phyloP scores from a whole-genome alignment of 108 stramenopile species.

The Nannochloropsis gaditana region DNA sequence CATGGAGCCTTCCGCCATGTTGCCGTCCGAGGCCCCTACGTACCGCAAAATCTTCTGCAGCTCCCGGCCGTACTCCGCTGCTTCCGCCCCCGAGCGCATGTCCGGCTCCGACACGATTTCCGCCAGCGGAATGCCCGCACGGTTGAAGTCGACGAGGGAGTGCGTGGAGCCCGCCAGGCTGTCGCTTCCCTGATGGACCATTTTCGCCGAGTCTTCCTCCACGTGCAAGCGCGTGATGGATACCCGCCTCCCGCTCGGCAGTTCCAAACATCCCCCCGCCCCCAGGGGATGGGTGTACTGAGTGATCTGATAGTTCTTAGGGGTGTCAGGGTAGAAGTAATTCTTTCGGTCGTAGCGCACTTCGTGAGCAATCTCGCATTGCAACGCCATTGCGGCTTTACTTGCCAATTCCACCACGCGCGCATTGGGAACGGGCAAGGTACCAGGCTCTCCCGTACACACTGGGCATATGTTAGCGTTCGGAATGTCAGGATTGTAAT shows the following conservation, averaged over 20 bases:
- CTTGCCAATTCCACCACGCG: conserved; percentile 71
- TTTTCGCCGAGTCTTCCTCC: conserved; percentile 90
- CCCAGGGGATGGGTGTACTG: conserved; percentile 62
- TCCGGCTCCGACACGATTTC: conserved; percentile 67
- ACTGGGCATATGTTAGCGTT: conserved; percentile 69
- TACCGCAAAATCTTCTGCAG: conserved; percentile 68
- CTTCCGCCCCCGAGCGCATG: conserved; percentile 70
- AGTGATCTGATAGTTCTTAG: conserved; percentile 89
- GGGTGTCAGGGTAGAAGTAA: conserved; percentile 91
- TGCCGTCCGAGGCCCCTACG: conserved; percentile 78
- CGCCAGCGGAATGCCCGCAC: conserved; percentile 41
- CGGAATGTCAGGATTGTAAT: conserved; percentile 49
- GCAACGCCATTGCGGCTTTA: conserved; percentile 69
- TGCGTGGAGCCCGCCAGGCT: conserved; percentile 47
- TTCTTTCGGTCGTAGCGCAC: conserved; percentile 90
- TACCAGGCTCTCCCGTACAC: conserved; percentile 81
- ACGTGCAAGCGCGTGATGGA: conserved; percentile 68
- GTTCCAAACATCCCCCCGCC: conserved; percentile 31
- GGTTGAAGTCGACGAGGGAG: conserved; percentile 76
- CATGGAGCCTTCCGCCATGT: conserved; percentile 86
- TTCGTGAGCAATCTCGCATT: conserved; percentile 62
- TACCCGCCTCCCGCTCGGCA: conserved; percentile 38
- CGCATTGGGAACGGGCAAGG: conserved; percentile 72
- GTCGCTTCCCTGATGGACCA: conserved; percentile 55
- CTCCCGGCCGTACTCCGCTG: conserved; percentile 68